phyloP scores from a whole-genome alignment of 73 alveolate species.

The Paramecium caudatum region DNA sequence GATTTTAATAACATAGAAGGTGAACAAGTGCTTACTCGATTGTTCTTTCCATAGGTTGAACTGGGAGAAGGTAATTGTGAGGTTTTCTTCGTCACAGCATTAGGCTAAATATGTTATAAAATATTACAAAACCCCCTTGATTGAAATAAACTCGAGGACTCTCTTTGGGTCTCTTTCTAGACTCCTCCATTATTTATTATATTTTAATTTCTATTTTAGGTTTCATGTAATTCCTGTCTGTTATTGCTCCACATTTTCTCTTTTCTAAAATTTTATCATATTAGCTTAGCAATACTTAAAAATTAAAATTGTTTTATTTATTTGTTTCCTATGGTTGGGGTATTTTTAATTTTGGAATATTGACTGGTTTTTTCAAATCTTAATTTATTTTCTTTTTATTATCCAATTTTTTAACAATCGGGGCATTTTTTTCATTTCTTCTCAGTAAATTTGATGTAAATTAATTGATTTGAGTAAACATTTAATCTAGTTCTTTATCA shows the following conservation, averaged over 20 bases:
- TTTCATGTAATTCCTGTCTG: background rate
- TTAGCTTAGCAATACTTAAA: background rate
- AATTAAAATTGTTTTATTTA: slow-evolving; percentile 2
- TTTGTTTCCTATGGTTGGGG: background rate
- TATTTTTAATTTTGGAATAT: background rate
- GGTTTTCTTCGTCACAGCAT: background rate
- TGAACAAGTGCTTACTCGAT: slow-evolving; percentile 56
- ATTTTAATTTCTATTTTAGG: background rate
- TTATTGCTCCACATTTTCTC: background rate
- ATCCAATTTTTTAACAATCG: background rate
- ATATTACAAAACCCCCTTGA: too few relatives aligned
- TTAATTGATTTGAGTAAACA: background rate
- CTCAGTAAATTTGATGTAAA: too few relatives aligned
- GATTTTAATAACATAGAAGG: slow-evolving; percentile 61
- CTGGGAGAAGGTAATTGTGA: slow-evolving; percentile 25
- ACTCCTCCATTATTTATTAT: too few relatives aligned
- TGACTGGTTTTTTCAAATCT: background rate
- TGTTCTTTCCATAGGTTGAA: background rate
- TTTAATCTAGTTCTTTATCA: background rate
- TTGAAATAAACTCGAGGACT: too few relatives aligned
- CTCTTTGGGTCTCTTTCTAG: too few relatives aligned
- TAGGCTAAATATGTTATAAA: background rate
- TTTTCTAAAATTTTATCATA: background rate
- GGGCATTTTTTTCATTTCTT: too few relatives aligned
- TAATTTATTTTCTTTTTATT: background rate